Evolutionary conservation across 2,329 filamentous ascomycete genomes (phyloP).

Genomic region (Dothistroma septosporum): DNA sequence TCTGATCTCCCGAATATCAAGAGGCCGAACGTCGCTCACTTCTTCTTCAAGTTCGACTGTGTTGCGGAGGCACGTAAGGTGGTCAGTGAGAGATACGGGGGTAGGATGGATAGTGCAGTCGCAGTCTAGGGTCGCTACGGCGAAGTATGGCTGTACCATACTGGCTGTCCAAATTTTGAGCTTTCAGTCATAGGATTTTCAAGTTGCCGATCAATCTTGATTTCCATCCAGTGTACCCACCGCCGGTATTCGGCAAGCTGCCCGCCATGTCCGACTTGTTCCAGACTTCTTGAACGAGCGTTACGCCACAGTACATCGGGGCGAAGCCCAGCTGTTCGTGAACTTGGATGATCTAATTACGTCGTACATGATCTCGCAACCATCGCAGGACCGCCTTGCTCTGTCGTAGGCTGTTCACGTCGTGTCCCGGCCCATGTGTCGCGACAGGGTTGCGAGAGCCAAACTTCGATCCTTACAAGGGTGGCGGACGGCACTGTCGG

Average conservation of each 20-base stretch:
- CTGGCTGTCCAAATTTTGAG: background rate
- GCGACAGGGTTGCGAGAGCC: background rate
- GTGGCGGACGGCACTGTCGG: constrained; percentile 8
- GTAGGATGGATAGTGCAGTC: background rate
- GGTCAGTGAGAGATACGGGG: background rate
- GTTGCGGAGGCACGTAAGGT: background rate
- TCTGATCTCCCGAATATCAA: background rate
- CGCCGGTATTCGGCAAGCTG: background rate
- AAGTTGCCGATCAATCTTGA: constrained; percentile 15
- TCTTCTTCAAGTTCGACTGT: background rate
- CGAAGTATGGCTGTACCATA: background rate
- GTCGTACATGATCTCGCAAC: constrained; percentile 9
- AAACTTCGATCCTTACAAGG: background rate
- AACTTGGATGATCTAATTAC: constrained; percentile 12
- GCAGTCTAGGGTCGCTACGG: background rate
- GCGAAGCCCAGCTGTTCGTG: constrained; percentile 9
- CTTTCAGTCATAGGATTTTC: constrained; percentile 18
- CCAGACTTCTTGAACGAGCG: constrained; percentile 17
- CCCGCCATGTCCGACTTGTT: constrained; percentile 5
- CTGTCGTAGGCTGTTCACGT: constrained; percentile 5
- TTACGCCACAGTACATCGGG: constrained; percentile 7
- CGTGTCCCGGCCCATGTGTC: background rate
- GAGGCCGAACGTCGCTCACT: background rate
- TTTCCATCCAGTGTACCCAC: constrained; percentile 20
- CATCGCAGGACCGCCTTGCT: background rate